Conservation (phyloP, 768 basidiomycete species). For the Trametes gibbosa region DNA sequence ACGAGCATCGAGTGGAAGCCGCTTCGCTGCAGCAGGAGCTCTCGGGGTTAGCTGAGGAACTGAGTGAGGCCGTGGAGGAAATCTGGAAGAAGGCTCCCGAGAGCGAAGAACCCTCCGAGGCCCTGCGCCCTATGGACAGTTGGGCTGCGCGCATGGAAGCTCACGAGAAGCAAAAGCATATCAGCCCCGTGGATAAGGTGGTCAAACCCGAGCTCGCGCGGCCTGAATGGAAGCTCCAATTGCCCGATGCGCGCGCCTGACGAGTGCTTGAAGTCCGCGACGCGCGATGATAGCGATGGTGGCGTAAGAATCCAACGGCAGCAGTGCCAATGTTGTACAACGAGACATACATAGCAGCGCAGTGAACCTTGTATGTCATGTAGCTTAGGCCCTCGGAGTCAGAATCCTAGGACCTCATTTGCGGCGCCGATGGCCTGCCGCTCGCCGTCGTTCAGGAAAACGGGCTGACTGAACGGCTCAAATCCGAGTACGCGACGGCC, state of each 20-base stretch:
- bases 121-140: constrained; percentile 13
- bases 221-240: constrained; percentile 24
- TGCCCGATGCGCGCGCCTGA: constrained; percentile 6
- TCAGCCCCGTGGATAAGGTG: constrained; percentile 30
- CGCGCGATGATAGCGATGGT: not conserved
- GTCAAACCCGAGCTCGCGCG: constrained; percentile 26
- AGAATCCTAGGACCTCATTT: constrained; percentile 25
- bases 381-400: constrained; percentile 11
- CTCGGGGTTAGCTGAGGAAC: constrained; percentile 51
- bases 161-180: constrained; percentile 24
- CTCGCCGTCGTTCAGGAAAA: constrained; percentile 9
- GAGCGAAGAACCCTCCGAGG: constrained; percentile 30
- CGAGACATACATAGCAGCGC: not conserved
- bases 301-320: not conserved
- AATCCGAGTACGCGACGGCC: constrained; percentile 44
- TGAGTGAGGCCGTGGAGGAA: constrained; percentile 55
- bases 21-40: constrained; percentile 60
- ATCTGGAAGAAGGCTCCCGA: constrained; percentile 55
- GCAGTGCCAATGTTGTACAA: not conserved
- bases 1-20: constrained; percentile 69
- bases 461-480: constrained; percentile 31
- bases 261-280: not conserved
- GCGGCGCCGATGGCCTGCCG: constrained; percentile 27
- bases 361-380: not conserved
- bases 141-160: constrained; percentile 31